These are phyloP conservation scores for Hypsizygus ulmarius DNA, from an alignment of 1,284 basidiomycete species.

Conservation along the genomic window DNA sequence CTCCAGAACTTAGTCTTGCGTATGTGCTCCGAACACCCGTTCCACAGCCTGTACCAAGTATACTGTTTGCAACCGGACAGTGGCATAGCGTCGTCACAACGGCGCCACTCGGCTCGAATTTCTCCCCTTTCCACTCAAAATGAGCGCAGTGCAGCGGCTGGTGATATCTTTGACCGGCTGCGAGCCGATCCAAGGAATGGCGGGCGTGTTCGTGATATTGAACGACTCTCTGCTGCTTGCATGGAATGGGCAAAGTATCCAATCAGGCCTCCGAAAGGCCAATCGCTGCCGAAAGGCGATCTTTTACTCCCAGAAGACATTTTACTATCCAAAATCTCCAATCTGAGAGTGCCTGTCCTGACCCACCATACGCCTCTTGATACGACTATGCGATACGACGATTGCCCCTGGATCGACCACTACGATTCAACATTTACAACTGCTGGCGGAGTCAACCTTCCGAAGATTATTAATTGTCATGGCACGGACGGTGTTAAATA, in stretches of 20 bases:
- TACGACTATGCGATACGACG: constrained; percentile 61
- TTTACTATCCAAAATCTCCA: constrained; percentile 46
- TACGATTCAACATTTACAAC: constrained; percentile 63
- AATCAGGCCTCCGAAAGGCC: constrained; percentile 33
- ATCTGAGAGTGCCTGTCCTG: constrained; percentile 77
- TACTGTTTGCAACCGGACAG: constrained; percentile 63
- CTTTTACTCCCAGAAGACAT: constrained; percentile 41
- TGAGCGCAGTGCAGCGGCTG: constrained; percentile 68
- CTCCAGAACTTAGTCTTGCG: constrained; percentile 68
- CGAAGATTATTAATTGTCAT: constrained; percentile 77
- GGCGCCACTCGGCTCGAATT: constrained; percentile 41
- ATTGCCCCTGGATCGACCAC: constrained; percentile 63
- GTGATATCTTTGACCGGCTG: constrained; percentile 64
- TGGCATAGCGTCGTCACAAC: constrained; percentile 15
- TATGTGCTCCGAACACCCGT: constrained; percentile 90
- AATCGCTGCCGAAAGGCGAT: constrained; percentile 21
- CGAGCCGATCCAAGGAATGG: constrained; percentile 38
- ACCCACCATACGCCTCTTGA: constrained; percentile 77
- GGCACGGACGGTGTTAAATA: constrained; percentile 71
- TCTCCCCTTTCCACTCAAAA: constrained; percentile 40
- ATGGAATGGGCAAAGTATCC: constrained; percentile 78
- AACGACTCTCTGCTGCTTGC: constrained; percentile 69
- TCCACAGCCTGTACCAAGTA: constrained; percentile 90
- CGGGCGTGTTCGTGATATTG: constrained; percentile 56
- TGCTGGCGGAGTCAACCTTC: constrained; percentile 81